These are phyloP conservation scores for Talaromyces verruculosus DNA, from an alignment of 2,329 filamentous ascomycete species.

Conservation along the genomic window DNA sequence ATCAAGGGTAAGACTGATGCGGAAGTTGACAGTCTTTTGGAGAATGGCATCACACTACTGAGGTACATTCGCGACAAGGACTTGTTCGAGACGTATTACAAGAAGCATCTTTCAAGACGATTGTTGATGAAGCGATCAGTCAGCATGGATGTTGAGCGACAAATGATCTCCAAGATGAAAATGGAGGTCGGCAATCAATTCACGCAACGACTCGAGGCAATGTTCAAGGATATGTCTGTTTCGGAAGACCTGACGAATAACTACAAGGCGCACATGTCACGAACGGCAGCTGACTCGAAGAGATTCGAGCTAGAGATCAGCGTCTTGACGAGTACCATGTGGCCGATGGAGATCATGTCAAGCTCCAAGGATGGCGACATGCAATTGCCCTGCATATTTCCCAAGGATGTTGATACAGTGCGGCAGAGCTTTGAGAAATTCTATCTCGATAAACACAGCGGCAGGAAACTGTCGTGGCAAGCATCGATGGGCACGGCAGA, in stretches of 20 bases:
- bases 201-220: slow-evolving; percentile 87
- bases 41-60: slow-evolving; percentile 84
- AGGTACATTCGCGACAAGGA: slow-evolving; percentile 91
- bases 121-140: slow-evolving; percentile 86
- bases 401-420: slow-evolving; percentile 68
- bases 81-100: slow-evolving; percentile 95
- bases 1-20: slow-evolving; percentile 88
- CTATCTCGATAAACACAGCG: slow-evolving; percentile 83
- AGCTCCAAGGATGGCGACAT: slow-evolving; percentile 51
- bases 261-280: slow-evolving; percentile 70
- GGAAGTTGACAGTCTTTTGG: slow-evolving; percentile 79
- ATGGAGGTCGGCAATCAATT: slow-evolving; percentile 93
- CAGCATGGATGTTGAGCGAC: slow-evolving; percentile 87
- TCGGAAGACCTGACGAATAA: slow-evolving; percentile 77
- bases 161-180: slow-evolving; percentile 97
- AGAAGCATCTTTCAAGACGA: slow-evolving; percentile 88
- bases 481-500: slow-evolving; percentile 78
- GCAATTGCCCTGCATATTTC: slow-evolving; percentile 64
- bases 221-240: slow-evolving; percentile 94
- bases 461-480: slow-evolving; percentile 83
- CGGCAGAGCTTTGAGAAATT: slow-evolving; percentile 85
- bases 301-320: slow-evolving; percentile 78
- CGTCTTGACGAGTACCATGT: slow-evolving; percentile 89
- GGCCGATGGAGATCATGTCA: slow-evolving; percentile 88
- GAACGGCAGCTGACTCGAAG: slow-evolving; percentile 57